Evolutionary conservation across 306 rosid genomes (phyloP).

Genomic region (Citrullus amarus): DNA sequence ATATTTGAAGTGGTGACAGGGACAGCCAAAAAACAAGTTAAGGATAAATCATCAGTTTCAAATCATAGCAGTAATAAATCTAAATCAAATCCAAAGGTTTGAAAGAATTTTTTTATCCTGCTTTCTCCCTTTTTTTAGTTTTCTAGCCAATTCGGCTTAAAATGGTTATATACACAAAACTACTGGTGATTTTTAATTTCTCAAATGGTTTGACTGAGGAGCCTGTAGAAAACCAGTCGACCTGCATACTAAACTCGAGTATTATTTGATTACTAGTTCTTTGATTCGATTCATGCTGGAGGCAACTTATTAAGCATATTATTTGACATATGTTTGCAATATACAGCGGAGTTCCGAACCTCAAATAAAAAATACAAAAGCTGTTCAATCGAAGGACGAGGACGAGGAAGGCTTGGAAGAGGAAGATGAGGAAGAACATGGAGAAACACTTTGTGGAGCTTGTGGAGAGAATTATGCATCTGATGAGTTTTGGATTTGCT

Average conservation of each 20-base stretch:
- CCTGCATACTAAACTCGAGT: background rate
- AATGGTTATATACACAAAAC: background rate
- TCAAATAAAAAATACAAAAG: slow-evolving; percentile 31
- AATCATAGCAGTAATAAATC: slow-evolving; percentile 61
- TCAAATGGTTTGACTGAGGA: slow-evolving; percentile 3
- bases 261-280: background rate
- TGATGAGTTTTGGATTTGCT: slow-evolving; percentile 81
- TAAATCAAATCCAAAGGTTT: slow-evolving; percentile 56
- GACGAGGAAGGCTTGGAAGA: slow-evolving; percentile 38
- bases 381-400: slow-evolving; percentile 29
- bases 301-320: background rate
- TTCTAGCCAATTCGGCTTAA: background rate
- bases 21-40: slow-evolving; percentile 51
- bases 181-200: background rate
- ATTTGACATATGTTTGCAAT: slow-evolving; percentile 16
- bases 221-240: background rate
- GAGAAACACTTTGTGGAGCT: slow-evolving; percentile 62
- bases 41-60: slow-evolving; percentile 60
- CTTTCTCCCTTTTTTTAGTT: background rate
- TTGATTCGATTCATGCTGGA: background rate
- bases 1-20: slow-evolving; percentile 69
- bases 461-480: slow-evolving; percentile 64
- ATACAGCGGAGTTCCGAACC: slow-evolving; percentile 51
- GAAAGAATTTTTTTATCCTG: background rate
- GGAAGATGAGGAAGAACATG: slow-evolving; percentile 71